Conservation (phyloP, 2,329 filamentous ascomycete species). For the Scedosporium apiospermum region DNA sequence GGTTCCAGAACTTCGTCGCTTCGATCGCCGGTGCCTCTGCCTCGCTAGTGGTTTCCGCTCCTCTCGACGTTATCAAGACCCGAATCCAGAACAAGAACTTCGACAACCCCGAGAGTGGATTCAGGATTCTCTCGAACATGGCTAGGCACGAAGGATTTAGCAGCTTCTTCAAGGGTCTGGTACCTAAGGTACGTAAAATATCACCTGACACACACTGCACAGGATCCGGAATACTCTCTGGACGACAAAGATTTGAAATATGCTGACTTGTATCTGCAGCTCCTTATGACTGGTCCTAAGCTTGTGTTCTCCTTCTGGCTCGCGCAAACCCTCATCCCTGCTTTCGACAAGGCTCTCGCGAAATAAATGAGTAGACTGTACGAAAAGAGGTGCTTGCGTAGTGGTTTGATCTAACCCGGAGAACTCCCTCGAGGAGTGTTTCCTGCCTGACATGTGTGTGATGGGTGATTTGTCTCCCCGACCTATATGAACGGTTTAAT, state of each 20-base stretch:
- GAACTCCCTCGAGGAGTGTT: not conserved
- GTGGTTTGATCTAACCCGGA: not conserved
- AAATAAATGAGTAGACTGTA: conserved; percentile 15
- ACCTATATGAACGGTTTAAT: not conserved
- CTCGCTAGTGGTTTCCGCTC: conserved; percentile 91
- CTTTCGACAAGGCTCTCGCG: conserved; percentile 55
- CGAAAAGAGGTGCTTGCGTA: not conserved
- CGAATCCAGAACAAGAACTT: conserved; percentile 98
- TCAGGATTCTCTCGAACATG: conserved; percentile 90
- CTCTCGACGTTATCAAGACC: conserved; percentile 95
- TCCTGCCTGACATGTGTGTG: not conserved
- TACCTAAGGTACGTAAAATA: conserved; percentile 60
- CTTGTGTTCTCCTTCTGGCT: conserved; percentile 99
- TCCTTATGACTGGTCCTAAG: conserved; percentile 98
- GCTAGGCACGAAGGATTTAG: conserved; percentile 75
- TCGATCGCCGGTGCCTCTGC: conserved; percentile 92
- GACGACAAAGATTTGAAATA: too few species aligned
- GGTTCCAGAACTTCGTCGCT: conserved; percentile 95
- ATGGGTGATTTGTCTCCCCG: too few species aligned
- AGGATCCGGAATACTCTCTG: too few species aligned
- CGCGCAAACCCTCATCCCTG: conserved; percentile 92
- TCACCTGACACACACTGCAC: not conserved
- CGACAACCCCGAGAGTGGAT: conserved; percentile 90
- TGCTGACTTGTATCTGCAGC: conserved; percentile 28
- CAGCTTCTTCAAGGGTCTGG: conserved; percentile 95